Base-by-base conservation (phyloP, 2,329 filamentous ascomycete species). In the Rhynchosporium graminicola region DNA sequence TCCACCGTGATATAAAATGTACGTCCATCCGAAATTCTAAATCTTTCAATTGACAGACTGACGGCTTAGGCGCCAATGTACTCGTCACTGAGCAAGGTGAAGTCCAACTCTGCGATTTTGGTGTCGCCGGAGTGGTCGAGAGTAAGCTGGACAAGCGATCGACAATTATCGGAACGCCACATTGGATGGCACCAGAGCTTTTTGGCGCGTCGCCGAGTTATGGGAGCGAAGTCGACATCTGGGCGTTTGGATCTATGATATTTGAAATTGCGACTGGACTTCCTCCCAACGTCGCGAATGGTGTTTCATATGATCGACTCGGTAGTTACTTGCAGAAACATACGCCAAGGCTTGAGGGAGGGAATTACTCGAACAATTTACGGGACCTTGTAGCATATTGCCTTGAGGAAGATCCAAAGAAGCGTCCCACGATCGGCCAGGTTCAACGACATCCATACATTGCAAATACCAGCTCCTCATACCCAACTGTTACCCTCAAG, bases 101-200 rank as follows among this genome's bases (percentile, higher is more conserved):
- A 33, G 88, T 95, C 7, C 91, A 95, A 74, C 82, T 95, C 40
- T 92, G 90, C 72, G 91, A 95, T 73, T 95, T 95, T 74, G 91
- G 91, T 67, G 90, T 95, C 54, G 89, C 91, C 36, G 90, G 89
- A 50, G 85, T 91, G 52, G 84, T 93, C 61, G 89, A 93, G 73
- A 88, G 82, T 47, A 88, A 90, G 68, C 82, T 87, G 60, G 87
- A 90, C 70, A 95, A 95, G 76, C 81, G 90, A 59, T 88, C 88
- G 3, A 94, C 91, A 0, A 88, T 94, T 55, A 89, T 94, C 61
- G 91, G 91, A 28, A 95, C 91, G 0, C 88, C 88, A 3, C 87
- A 93, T 75, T 95, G 90, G 89, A 93, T 95, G 90, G 89, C 91
- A 0, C 90, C 89, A 0, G 91, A 95, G 70, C 80, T 94, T 12